Percentiles rank a stretch among this genome's conserved stretches.
Evolutionary conservation across 75 land plant species (phyloP).

Genomic region (Sequoiadendron giganteum): DNA sequence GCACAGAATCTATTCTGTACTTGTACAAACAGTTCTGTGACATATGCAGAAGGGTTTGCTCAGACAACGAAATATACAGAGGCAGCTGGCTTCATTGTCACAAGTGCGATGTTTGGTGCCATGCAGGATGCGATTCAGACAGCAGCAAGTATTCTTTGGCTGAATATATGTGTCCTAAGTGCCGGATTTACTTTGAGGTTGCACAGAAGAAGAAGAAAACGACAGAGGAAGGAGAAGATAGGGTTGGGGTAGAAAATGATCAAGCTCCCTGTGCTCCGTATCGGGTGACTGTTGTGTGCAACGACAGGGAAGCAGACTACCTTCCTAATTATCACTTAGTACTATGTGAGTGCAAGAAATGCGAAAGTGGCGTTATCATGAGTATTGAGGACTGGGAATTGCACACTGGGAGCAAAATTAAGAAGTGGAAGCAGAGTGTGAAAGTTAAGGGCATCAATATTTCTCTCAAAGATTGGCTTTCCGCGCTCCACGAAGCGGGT

Average conservation of each 20-base stretch:
- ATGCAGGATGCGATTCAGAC: neutral
- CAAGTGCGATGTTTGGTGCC: neutral
- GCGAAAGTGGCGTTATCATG: neutral
- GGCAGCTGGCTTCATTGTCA: neutral
- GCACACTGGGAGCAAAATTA: neutral
- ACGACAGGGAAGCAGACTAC: neutral
- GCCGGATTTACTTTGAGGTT: neutral
- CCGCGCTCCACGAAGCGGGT: conserved; percentile 18
- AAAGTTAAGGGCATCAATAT: neutral
- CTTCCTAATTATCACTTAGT: neutral
- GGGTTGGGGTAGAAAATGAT: too few species aligned
- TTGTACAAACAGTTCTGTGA: neutral
- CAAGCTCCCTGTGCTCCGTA: neutral
- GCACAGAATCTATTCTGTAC: neutral
- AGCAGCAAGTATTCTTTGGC: neutral
- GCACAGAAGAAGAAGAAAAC: neutral
- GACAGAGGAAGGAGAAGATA: too few species aligned
- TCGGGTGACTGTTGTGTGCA: neutral
- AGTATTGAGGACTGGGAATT: neutral
- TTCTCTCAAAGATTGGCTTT: conserved; percentile 2
- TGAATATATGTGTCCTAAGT: conserved; percentile 2
- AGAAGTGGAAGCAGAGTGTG: neutral
- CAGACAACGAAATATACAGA: neutral
- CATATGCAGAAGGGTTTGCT: neutral
- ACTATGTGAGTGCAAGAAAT: neutral